A percentile compares a stretch with the other conserved stretches of the same genome.
phyloP scores from a whole-genome alignment of 352 stramenopile genomes.

The Phytophthora macrochlamydospora region DNA sequence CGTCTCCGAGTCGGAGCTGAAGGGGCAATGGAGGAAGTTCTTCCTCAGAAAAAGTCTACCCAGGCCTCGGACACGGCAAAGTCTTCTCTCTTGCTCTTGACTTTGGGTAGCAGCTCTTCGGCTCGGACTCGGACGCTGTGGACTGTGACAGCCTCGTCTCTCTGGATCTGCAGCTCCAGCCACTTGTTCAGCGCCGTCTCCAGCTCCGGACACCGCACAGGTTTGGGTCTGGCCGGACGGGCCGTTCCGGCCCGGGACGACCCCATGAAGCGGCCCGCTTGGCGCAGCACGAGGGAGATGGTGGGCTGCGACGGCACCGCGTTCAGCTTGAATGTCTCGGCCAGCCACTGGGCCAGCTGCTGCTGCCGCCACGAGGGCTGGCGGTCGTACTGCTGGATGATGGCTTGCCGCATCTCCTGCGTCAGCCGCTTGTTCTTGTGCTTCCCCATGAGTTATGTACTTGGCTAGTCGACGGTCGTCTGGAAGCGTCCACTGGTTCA shows the following conservation, averaged over 20 bases:
- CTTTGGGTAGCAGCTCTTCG: slow-evolving; percentile 11
- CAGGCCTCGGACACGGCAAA: slow-evolving; percentile 35
- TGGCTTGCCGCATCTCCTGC: slow-evolving; percentile 66
- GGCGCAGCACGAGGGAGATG: slow-evolving; percentile 76
- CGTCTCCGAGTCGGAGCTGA: slow-evolving; percentile 29
- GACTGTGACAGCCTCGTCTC: slow-evolving; percentile 27
- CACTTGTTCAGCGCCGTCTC: slow-evolving; percentile 70
- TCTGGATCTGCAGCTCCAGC: slow-evolving; percentile 39
- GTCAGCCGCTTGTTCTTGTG: slow-evolving; percentile 56
- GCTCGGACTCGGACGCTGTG: slow-evolving; percentile 18
- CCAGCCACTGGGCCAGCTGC: slow-evolving; percentile 68
- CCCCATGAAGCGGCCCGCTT: slow-evolving; percentile 33
- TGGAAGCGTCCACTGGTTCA: neutral
- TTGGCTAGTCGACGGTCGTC: neutral
- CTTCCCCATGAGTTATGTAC: slow-evolving; percentile 10
- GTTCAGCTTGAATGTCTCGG: slow-evolving; percentile 56
- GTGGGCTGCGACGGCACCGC: slow-evolving; percentile 75
- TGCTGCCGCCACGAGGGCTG: slow-evolving; percentile 67
- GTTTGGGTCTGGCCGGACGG: slow-evolving; percentile 32
- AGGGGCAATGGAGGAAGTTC: slow-evolving; percentile 31
- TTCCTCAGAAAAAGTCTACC: slow-evolving; percentile 35
- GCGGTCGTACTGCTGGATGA: slow-evolving; percentile 70
- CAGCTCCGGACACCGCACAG: slow-evolving; percentile 67
- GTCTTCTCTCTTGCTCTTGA: slow-evolving; percentile 16
- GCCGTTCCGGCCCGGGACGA: slow-evolving; percentile 34